These are phyloP conservation scores for Pythium brassicae DNA, from an alignment of 352 stramenopile species.

Conservation along the genomic window DNA sequence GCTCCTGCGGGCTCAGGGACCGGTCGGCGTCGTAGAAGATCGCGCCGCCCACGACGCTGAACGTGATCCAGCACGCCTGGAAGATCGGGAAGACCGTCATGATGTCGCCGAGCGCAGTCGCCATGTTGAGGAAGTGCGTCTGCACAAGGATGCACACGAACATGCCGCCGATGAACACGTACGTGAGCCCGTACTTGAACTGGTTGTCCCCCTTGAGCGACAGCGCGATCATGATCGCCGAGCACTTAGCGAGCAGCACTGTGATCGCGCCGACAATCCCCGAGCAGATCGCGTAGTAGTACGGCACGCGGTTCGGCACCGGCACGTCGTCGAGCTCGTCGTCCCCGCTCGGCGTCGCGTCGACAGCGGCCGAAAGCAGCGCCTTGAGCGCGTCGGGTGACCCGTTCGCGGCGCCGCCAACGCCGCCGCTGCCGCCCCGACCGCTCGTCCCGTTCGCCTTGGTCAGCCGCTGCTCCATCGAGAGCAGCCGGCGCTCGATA, in stretches of 20 bases:
- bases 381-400: slow-evolving; percentile 4
- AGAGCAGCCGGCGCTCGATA: slow-evolving; percentile 59
- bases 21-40: slow-evolving; percentile 82
- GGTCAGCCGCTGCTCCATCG: slow-evolving; percentile 62
- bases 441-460: slow-evolving; percentile 17
- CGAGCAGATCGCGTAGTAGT: slow-evolving; percentile 86
- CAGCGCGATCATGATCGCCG: slow-evolving; percentile 80
- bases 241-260: slow-evolving; percentile 82
- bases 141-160: slow-evolving; percentile 83
- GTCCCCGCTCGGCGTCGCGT: background rate
- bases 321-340: background rate
- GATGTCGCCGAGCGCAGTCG: slow-evolving; percentile 76
- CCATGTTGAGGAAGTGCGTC: slow-evolving; percentile 87
- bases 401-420: background rate
- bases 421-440: background rate
- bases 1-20: slow-evolving; percentile 42
- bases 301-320: slow-evolving; percentile 47
- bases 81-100: slow-evolving; percentile 90
- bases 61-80: slow-evolving; percentile 86
- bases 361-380: background rate
- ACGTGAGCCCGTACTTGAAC: slow-evolving; percentile 81
- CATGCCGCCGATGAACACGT: slow-evolving; percentile 85
- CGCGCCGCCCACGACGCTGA: slow-evolving; percentile 78
- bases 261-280: slow-evolving; percentile 83
- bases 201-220: slow-evolving; percentile 83